Percentiles rank a stretch among this genome's conserved stretches.
These are phyloP conservation scores for Sechiopsis laciniata DNA, from an alignment of 306 rosid genomes.

Conservation along the genomic window DNA sequence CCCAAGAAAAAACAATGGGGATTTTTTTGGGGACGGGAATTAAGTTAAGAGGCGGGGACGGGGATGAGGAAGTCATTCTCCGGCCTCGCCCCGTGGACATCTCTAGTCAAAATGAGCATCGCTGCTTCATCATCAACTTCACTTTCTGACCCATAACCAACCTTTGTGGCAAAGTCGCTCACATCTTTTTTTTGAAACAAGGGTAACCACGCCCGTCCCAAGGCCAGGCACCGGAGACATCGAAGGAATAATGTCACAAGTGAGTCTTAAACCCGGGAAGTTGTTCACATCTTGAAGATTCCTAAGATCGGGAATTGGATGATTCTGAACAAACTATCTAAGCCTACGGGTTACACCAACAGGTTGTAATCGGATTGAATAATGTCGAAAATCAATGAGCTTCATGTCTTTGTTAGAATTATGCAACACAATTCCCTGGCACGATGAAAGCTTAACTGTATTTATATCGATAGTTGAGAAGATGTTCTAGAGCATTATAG, in stretches of 20 bases:
- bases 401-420: conserved; percentile 87
- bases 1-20: no score
- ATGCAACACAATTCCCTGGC: conserved; percentile 91
- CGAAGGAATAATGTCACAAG: no score
- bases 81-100: no score
- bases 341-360: conserved; percentile 88
- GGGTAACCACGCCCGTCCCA: no score
- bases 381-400: conserved; percentile 86
- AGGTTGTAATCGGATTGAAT: conserved; percentile 85
- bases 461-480: conserved; percentile 89
- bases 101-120: conserved; percentile 64
- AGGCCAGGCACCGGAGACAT: no score
- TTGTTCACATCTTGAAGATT: conserved; percentile 96
- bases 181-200: no score
- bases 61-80: no score
- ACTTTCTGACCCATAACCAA: conserved; percentile 94
- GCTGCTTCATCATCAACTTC: conserved; percentile 97
- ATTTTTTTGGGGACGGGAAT: no score
- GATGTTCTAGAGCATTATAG: conserved; percentile 81
- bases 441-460: conserved; percentile 87
- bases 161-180: conserved; percentile 90
- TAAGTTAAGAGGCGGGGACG: no score
- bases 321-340: conserved; percentile 85
- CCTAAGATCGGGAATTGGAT: conserved; percentile 76
- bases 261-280: no score